phyloP scores from a whole-genome alignment of 495 filamentous ascomycete genomes.

The Eremomyces bilateralis region DNA sequence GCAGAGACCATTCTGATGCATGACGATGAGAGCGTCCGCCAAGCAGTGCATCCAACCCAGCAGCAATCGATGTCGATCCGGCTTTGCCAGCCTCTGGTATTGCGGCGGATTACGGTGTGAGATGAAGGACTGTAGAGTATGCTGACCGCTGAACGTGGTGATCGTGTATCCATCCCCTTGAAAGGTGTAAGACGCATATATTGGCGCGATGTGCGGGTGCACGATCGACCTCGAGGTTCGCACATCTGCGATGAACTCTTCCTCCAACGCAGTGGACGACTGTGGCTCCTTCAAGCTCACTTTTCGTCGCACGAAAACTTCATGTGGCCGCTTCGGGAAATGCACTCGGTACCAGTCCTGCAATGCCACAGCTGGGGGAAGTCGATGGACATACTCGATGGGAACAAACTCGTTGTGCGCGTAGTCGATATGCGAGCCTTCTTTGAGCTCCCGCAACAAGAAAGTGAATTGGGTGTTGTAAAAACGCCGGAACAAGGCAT shows the following conservation, averaged over 20 bases:
- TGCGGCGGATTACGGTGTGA: slow-evolving; percentile 25
- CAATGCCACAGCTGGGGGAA: slow-evolving; percentile 27
- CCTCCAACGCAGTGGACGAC: slow-evolving; percentile 23
- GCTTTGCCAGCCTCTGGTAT: slow-evolving; percentile 53
- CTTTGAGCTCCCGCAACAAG: slow-evolving; percentile 44
- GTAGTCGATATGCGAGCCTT: slow-evolving; percentile 54
- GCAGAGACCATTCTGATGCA: slow-evolving; percentile 48
- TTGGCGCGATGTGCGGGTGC: slow-evolving; percentile 61
- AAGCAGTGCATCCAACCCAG: slow-evolving; percentile 83
- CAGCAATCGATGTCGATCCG: slow-evolving; percentile 41
- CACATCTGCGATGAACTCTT: slow-evolving; percentile 51
- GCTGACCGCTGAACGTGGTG: slow-evolving; percentile 52
- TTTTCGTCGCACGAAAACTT: slow-evolving; percentile 47
- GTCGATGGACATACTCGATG: slow-evolving; percentile 39
- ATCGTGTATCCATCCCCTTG: slow-evolving; percentile 53
- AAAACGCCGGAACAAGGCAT: slow-evolving; percentile 49
- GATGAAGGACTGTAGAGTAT: slow-evolving; percentile 57
- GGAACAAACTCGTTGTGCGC: slow-evolving; percentile 61
- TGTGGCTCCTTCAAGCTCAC: slow-evolving; percentile 28
- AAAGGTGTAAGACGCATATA: slow-evolving; percentile 61
- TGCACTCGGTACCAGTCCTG: slow-evolving; percentile 46
- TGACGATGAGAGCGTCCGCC: slow-evolving; percentile 48
- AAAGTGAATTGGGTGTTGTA: slow-evolving; percentile 66
- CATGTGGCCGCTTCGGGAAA: slow-evolving; percentile 34
- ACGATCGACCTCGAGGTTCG: slow-evolving; percentile 37